phyloP scores from a whole-genome alignment of 106 monocot species.

The Dendrobium huoshanense region DNA sequence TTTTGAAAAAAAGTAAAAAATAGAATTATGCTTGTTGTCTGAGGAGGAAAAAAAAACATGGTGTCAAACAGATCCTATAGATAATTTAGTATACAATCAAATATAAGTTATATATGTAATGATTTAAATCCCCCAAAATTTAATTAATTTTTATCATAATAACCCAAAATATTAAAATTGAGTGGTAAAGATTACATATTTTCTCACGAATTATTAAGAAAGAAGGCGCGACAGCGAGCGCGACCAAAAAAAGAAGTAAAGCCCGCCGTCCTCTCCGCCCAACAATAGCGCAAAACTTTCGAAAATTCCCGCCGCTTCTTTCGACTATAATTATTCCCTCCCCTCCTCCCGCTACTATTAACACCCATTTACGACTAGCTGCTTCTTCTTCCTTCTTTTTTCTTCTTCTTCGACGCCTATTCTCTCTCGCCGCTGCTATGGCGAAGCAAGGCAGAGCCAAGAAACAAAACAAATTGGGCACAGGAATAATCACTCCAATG shows the following conservation, averaged over 20 bases:
- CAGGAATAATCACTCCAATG: slow-evolving; percentile 74
- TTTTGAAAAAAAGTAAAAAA: no score
- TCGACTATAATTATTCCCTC: neutral
- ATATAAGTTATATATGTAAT: no score
- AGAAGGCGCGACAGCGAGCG: no score
- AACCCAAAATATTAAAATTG: no score
- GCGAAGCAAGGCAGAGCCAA: slow-evolving; percentile 14
- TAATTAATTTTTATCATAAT: no score
- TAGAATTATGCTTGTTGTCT: no score
- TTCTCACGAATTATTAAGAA: no score
- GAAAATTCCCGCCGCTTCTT: neutral
- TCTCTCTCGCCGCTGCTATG: neutral
- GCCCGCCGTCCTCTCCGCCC: neutral
- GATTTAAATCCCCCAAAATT: no score
- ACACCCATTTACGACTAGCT: neutral
- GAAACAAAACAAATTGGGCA: slow-evolving; percentile 20
- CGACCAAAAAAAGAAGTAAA: neutral
- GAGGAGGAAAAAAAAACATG: no score
- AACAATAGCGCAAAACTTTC: neutral
- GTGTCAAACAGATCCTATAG: no score
- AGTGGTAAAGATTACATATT: no score
- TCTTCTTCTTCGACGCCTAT: neutral
- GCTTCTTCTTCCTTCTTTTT: neutral
- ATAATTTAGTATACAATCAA: no score
- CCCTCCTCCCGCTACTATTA: neutral